Conservation (phyloP, 2,329 filamentous ascomycete species). For the Trichoderma asperellum region DNA sequence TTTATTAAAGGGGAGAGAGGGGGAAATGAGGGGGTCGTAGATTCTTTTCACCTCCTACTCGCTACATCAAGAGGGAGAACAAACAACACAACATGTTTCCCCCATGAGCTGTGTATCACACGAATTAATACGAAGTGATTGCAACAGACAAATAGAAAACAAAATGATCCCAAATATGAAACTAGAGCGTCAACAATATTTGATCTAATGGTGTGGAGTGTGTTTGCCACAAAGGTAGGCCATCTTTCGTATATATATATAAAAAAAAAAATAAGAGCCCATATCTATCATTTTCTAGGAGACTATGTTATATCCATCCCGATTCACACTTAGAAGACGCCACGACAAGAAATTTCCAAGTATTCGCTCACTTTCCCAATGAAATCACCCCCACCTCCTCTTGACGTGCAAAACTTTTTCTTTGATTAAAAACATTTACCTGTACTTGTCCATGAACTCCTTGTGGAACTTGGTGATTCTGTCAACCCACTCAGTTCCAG, state of each 20-base stretch:
- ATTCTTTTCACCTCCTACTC: neutral
- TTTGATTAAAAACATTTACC: constrained; percentile 39
- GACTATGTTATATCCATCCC: constrained; percentile 4
- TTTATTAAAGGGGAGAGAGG: neutral
- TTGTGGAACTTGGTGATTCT: constrained; percentile 88
- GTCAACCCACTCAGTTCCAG: constrained; percentile 92
- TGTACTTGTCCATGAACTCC: constrained; percentile 85
- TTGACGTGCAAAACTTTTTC: neutral
- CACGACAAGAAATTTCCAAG: constrained; percentile 4
- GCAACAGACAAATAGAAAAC: neutral
- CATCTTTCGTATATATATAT: neutral
- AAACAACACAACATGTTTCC: neutral
- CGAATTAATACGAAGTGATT: neutral
- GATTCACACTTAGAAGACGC: neutral
- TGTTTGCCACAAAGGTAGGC: neutral
- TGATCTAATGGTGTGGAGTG: neutral
- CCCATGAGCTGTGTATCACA: neutral
- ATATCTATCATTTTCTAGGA: constrained; percentile 8
- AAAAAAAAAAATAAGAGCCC: neutral
- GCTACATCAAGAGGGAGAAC: neutral
- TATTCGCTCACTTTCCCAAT: constrained; percentile 9
- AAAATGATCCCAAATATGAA: neutral
- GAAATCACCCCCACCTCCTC: constrained; percentile 7
- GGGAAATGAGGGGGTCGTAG: neutral
- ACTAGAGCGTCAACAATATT: neutral